These are phyloP conservation scores for Ophiocordyceps robertsii DNA, from an alignment of 2,329 filamentous ascomycete species.

Conservation along the genomic window DNA sequence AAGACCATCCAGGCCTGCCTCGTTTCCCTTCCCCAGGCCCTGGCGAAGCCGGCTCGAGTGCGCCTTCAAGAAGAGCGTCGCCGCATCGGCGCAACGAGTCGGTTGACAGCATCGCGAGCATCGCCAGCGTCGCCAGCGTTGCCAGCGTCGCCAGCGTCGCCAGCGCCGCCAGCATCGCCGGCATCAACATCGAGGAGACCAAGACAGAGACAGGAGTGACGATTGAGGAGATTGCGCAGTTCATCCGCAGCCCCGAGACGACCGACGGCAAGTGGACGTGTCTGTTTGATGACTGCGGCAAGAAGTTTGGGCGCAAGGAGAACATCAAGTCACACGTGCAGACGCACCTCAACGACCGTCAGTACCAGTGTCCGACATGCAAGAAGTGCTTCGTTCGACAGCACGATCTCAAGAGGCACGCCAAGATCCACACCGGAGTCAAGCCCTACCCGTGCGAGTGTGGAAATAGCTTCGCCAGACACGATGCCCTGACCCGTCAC, in stretches of 20 bases:
- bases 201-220: slow-evolving; percentile 74
- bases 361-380: slow-evolving; percentile 88
- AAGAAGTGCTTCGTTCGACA: slow-evolving; percentile 93
- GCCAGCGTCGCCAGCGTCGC: slow-evolving; percentile 43
- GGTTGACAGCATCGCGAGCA: slow-evolving; percentile 41
- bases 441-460: slow-evolving; percentile 94
- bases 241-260: slow-evolving; percentile 59
- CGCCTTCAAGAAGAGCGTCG: slow-evolving; percentile 10
- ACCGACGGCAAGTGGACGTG: slow-evolving; percentile 70
- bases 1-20: slow-evolving; percentile 28
- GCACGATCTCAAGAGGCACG: slow-evolving; percentile 92
- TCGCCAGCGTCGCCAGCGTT: slow-evolving; percentile 45
- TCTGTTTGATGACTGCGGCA: slow-evolving; percentile 65
- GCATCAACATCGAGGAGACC: slow-evolving; percentile 51
- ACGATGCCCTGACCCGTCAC: slow-evolving; percentile 89
- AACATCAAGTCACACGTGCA: slow-evolving; percentile 98
- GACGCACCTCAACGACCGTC: slow-evolving; percentile 90
- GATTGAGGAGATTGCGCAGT: slow-evolving; percentile 67
- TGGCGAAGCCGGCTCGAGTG: slow-evolving; percentile 7
- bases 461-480: slow-evolving; percentile 85
- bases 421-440: slow-evolving; percentile 92
- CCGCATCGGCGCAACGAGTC: slow-evolving; percentile 46
- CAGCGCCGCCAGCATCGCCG: slow-evolving; percentile 45
- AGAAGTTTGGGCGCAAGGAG: slow-evolving; percentile 91
- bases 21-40: slow-evolving; percentile 7